phyloP scores from a whole-genome alignment of 2,329 filamentous ascomycete species.

The Leptographium galeiforme region DNA sequence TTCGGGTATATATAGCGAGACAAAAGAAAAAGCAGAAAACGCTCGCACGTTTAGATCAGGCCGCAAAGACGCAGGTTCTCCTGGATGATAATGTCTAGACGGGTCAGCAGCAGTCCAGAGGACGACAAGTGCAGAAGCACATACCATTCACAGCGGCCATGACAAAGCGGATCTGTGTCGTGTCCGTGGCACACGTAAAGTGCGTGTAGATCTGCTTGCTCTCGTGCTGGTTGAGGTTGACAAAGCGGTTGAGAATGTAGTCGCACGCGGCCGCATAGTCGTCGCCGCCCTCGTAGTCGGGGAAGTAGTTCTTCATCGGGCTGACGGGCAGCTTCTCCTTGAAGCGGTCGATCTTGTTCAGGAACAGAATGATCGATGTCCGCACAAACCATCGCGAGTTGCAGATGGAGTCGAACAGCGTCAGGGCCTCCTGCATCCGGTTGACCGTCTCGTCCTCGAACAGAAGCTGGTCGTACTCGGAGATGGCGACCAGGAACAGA shows the following conservation, averaged over 20 bases:
- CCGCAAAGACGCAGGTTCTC: slow-evolving; percentile 65
- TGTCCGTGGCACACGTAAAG: slow-evolving; percentile 97
- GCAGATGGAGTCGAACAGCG: slow-evolving; percentile 76
- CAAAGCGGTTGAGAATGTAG: slow-evolving; percentile 97
- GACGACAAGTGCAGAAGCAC: slow-evolving; percentile 18
- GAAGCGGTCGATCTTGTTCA: slow-evolving; percentile 86
- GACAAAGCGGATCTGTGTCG: slow-evolving; percentile 97
- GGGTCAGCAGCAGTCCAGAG: slow-evolving; percentile 25
- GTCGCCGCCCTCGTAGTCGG: slow-evolving; percentile 85
- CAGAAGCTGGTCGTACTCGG: slow-evolving; percentile 89
- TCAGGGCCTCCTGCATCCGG: slow-evolving; percentile 82
- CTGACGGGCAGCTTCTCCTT: slow-evolving; percentile 73
- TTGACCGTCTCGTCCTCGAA: slow-evolving; percentile 96
- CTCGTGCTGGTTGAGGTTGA: slow-evolving; percentile 96
- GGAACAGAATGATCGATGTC: slow-evolving; percentile 76
- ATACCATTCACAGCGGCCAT: slow-evolving; percentile 98
- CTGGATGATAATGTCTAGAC: slow-evolving; percentile 94
- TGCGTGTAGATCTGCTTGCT: slow-evolving; percentile 99
- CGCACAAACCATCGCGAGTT: slow-evolving; percentile 86
- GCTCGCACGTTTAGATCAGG: slow-evolving; percentile 10
- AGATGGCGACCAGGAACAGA: slow-evolving; percentile 91
- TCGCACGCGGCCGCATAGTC: slow-evolving; percentile 95
- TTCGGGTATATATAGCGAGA: slow-evolving; percentile 3
- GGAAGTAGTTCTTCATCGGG: slow-evolving; percentile 82
- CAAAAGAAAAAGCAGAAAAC: slow-evolving; percentile 6